Evolutionary conservation across 345 rosid species (phyloP).

Genomic region (Pelargonium nanum): DNA sequence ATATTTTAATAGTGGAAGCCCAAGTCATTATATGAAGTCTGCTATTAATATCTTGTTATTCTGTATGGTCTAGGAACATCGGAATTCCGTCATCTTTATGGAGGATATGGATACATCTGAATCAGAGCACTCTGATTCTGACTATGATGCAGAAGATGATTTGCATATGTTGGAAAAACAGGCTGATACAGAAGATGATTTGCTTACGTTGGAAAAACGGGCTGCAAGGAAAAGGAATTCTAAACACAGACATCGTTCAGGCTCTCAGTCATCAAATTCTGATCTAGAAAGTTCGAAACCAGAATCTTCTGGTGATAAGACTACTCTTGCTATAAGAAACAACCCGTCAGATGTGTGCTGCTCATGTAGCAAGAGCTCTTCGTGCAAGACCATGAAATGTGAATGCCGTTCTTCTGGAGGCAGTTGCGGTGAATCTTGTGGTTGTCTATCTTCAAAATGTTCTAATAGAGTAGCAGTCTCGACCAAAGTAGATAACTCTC

Average conservation of each 20-base stretch:
- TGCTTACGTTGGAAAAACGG: slow-evolving; percentile 36
- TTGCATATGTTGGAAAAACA: slow-evolving; percentile 40
- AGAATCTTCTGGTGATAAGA: slow-evolving; percentile 23
- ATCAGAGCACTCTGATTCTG: slow-evolving; percentile 31
- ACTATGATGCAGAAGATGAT: slow-evolving; percentile 36
- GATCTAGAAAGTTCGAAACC: slow-evolving; percentile 14
- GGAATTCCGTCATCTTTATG: slow-evolving; percentile 33
- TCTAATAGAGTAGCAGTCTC: slow-evolving; percentile 37
- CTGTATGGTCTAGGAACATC: slow-evolving; percentile 25
- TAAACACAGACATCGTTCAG: slow-evolving; percentile 26
- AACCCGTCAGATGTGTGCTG: slow-evolving; percentile 36
- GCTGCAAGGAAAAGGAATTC: slow-evolving; percentile 27
- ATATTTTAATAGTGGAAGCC: too few relatives aligned
- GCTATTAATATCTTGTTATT: too few relatives aligned
- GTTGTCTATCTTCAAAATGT: slow-evolving; percentile 52
- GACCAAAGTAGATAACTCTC: slow-evolving; percentile 15
- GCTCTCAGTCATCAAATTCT: slow-evolving; percentile 18
- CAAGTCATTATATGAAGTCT: too few relatives aligned
- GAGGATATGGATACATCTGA: slow-evolving; percentile 92
- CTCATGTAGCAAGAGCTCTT: slow-evolving; percentile 51
- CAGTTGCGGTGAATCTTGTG: slow-evolving; percentile 57
- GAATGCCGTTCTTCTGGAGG: slow-evolving; percentile 60
- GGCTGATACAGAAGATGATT: slow-evolving; percentile 56
- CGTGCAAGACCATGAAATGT: slow-evolving; percentile 72
- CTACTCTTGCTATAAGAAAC: slow-evolving; percentile 8